Base-by-base conservation (phyloP, 129 eudicot genomes). In the Flaveria ramosissima region DNA sequence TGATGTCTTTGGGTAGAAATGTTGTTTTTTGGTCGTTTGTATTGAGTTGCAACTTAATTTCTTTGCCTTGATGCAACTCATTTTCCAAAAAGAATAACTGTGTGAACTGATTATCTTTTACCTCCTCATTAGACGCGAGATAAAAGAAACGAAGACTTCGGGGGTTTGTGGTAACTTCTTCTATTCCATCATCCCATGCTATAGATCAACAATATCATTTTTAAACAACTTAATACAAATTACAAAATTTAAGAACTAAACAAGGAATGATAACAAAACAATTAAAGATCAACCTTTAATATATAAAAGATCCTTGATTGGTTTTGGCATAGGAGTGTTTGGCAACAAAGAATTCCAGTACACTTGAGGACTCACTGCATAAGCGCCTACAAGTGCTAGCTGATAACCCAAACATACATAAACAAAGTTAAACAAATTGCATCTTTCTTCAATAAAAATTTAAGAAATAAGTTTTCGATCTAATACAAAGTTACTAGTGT, bases 321-420 rank as follows among this genome's bases (percentile, higher is more conserved):
- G 67, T 62, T 76, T 79, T 57, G 93, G 90, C 86, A 88, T 86
- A 23, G 79, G 80, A 64, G 79, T 66, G 52, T 83, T 78, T 39
- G 85, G 81, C 53, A 83, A 68, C 42, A 63, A 52, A 9, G 85
- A 60, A 7, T 78, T 83, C 85, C 88, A 86, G 69, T 86, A 86
- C 21, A 76, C 75, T 61, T 86, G 86, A 48, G 77, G 42, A 19
- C 68, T 57, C 52, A 60, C 51, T 47, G 85, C 81, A 50, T 70
- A 60, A 60, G 70, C 51, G 23, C 48, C 72, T 13, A 71, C 75
- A 67, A 77, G 15, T 20, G 42, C 66, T 1, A 81, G n/a, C 80
- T 81, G 59, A 74, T 53, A 55, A 41, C 11, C 24, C 26, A 75
- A 61, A 53, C 60, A 70, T 23, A 30, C 7, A 7, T 14, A 17